Base-by-base conservation (phyloP, 495 filamentous ascomycete genomes). In the Saxispiralis lemnorum region DNA sequence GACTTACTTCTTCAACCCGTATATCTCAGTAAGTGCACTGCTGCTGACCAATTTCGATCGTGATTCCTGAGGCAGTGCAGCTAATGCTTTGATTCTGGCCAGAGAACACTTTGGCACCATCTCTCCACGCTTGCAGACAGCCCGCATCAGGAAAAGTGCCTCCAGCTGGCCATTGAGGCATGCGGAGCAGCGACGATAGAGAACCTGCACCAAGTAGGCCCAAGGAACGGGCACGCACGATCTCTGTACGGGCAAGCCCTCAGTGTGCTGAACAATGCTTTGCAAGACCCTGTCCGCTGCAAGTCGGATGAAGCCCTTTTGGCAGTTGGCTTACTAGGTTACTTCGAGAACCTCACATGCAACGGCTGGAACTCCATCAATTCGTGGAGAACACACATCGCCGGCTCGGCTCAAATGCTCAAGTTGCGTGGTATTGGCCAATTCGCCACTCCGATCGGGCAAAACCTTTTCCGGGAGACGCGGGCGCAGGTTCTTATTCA, bases 321-420 rank as follows among this genome's bases (percentile, higher is more conserved):
- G 12, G 50, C 50, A 14, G 50, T 53, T 1, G 43, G 41, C 24
- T 45, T 53, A 41, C 34, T 53, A 11, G 38, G 50, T 20, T 46
- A 45, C 35, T 53, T 45, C 42, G 50, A 53, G 39, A 53, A 45
- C 31, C 50, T 53, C 17, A 43, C 38, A 20, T 53, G 50, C 35
- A 43, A 49, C n/a, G 21, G 31, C 7, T 6, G 34, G 1, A 31
- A 41, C 35, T 45, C 40, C 31, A 49, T 53, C 24, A 15, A 46
- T 11, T 45, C 36, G 12, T 53, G 50, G 50, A 53, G 49, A 31
- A 46, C 50, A 1, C 50, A 53, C 38, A 53, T 49, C 17, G 20
- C n/a, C 6, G 50, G 50, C 10, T 40, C 50, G 2, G 49, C 50
- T 1, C 46, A 48, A 31, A 20, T 53, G 7, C 38, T 53, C 0